A percentile compares a stretch with the other conserved stretches of the same genome.
These are phyloP conservation scores for Aegle marmelos DNA, from an alignment of 345 rosid genomes.

Conservation along the genomic window DNA sequence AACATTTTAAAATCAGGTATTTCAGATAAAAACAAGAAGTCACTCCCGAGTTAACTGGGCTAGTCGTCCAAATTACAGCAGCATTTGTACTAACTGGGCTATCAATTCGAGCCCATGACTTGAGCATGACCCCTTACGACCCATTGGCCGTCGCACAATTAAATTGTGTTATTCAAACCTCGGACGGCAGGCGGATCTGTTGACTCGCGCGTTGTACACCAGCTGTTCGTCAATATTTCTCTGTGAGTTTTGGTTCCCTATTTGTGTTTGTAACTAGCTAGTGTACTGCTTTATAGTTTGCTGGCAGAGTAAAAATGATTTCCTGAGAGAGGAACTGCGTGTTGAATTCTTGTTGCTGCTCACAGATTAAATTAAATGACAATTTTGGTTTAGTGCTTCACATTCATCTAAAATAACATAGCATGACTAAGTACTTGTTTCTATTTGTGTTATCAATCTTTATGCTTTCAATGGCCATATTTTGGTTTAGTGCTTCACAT, in stretches of 20 bases:
- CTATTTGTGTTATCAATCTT: neutral
- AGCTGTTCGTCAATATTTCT: conserved; percentile 20
- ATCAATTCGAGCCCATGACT: neutral
- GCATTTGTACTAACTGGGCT: neutral
- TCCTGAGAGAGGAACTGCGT: neutral
- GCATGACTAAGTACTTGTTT: neutral
- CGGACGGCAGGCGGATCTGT: neutral
- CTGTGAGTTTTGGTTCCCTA: neutral
- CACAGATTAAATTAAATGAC: neutral
- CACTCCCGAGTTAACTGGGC: too few relatives aligned
- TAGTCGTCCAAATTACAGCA: too few relatives aligned
- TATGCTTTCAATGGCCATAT: neutral
- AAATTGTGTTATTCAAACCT: neutral
- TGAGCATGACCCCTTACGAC: neutral
- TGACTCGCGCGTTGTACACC: neutral
- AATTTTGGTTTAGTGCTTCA: too few relatives aligned
- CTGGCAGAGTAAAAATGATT: neutral
- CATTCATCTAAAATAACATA: too few relatives aligned
- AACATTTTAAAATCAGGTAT: too few relatives aligned
- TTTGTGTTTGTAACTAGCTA: neutral
- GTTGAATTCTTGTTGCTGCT: neutral
- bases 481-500: neutral
- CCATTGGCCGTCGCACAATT: neutral
- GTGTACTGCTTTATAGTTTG: neutral
- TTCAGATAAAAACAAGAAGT: too few relatives aligned